Evolutionary conservation across 805 yeast genomes (phyloP), one percentile per base, ranked within the genome.

Genomic region (Pichia cabralensis): DNA sequence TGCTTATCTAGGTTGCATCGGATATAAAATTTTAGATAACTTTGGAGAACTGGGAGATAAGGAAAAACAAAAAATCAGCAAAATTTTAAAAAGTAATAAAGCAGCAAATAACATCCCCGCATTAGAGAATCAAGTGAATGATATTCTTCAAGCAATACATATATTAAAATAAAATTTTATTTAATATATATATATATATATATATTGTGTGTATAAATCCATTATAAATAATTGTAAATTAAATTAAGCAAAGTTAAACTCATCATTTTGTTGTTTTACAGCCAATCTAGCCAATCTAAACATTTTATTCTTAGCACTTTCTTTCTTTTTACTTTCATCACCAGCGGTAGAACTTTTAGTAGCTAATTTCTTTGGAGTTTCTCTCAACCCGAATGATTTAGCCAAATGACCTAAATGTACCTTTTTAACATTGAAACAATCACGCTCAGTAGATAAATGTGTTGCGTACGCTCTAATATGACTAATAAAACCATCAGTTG

Each of bases 401-500:
- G 97, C 96, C 49, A 94, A 63, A 63, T 92, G 99, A 20, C 99
- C 99, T 45, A 94, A 63, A 66, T 92, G 99, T 39, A 94, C 62
- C 22, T 68, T 59, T 47, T 81, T 81, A 22, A 92, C 78, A 51
- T 84, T 86, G 65, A 92, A 92, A 43, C 69, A 74, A 31, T 67
- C 71, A 52, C 88, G 73, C 56, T 92, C 98, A 2, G 75, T 48
- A 0, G 88, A 64, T 38, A 86, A 70, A 62, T 92, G 99, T 0
- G 99, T 92, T 6, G 99, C 84, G 53, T 92, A 92, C 0, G 98
- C 98, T 50, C 97, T 72, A 27, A 92, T 66, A 53, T 89, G 97
- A 40, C 95, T 79, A 12, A 80, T 74, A 52, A 83, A 92, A 3
- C 84, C 97, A 49, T 77, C 73, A 5, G 74, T 71, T 1, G 98